Evolutionary conservation across 164 flowering plant species (phyloP).

Genomic region (Vitis rupestris): DNA sequence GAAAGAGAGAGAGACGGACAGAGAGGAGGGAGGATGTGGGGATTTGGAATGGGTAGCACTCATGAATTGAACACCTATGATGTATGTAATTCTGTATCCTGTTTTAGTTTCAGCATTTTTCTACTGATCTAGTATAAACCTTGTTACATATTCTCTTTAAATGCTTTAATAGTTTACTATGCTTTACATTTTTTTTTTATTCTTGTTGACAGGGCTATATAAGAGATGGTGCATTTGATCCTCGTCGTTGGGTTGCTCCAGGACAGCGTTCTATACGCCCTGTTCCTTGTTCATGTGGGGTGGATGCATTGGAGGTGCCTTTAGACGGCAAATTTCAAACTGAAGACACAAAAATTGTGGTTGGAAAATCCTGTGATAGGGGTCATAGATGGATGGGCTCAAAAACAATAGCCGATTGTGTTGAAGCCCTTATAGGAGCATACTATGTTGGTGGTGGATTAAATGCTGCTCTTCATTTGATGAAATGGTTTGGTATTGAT

Average conservation of each 20-base stretch:
- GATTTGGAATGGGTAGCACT: too few species aligned
- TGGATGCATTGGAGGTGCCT: constrained; percentile 77
- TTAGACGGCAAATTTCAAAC: constrained; percentile 40
- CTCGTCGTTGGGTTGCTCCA: constrained; percentile 93
- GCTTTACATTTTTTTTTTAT: background rate
- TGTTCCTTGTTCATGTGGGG: constrained; percentile 66
- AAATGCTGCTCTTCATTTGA: constrained; percentile 51
- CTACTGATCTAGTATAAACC: too few species aligned
- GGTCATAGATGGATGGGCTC: constrained; percentile 96
- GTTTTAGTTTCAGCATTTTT: too few species aligned
- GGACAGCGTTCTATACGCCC: constrained; percentile 66
- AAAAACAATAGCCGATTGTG: constrained; percentile 87
- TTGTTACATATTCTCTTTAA: background rate
- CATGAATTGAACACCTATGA: too few species aligned
- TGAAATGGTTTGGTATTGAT: constrained; percentile 83
- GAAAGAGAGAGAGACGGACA: too few species aligned
- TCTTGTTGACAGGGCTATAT: constrained; percentile 58
- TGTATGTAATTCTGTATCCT: too few species aligned
- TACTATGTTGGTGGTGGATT: constrained; percentile 81
- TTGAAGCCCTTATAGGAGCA: constrained; percentile 93
- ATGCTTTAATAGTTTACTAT: background rate
- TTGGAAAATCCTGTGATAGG: constrained; percentile 72
- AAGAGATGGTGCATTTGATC: constrained; percentile 82
- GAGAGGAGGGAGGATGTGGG: too few species aligned
- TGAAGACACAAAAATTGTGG: constrained; percentile 43